These are phyloP conservation scores for Emergomyces pasteurianus DNA, from an alignment of 2,329 filamentous ascomycete species.

Conservation along the genomic window DNA sequence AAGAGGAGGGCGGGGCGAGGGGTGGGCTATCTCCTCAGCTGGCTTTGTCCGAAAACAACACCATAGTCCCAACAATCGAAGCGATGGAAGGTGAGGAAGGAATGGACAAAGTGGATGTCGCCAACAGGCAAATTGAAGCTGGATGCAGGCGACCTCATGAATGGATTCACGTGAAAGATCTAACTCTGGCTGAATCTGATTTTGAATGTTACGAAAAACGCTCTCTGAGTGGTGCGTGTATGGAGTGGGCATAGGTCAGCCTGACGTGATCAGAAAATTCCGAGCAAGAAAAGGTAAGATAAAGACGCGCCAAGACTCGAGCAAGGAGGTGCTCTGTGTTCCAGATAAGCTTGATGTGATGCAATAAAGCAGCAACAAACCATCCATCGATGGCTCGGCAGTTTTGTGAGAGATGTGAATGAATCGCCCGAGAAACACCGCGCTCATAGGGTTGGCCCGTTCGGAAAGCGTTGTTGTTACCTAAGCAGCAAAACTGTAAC, in stretches of 20 bases:
- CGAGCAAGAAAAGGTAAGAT: neutral
- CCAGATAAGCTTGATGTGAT: neutral
- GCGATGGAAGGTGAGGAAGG: neutral
- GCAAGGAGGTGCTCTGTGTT: neutral
- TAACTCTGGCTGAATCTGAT: neutral
- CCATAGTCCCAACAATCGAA: neutral
- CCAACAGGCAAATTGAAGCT: neutral
- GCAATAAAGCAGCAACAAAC: neutral
- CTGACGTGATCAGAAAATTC: neutral
- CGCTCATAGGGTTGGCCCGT: neutral
- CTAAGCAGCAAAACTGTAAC: neutral
- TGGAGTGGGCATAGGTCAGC: neutral
- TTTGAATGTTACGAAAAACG: neutral
- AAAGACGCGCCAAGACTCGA: neutral
- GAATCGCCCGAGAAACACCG: neutral
- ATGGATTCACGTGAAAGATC: neutral
- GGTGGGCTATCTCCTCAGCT: neutral
- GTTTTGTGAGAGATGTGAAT: neutral
- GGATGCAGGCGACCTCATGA: neutral
- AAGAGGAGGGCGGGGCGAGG: neutral
- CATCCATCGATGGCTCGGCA: no score
- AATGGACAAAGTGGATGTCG: neutral
- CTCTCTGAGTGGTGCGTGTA: slow-evolving; percentile 1
- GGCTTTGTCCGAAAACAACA: neutral
- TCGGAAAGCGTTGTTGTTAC: neutral